Conservation (phyloP, 768 basidiomycete species). For the Amanita molliuscula region DNA sequence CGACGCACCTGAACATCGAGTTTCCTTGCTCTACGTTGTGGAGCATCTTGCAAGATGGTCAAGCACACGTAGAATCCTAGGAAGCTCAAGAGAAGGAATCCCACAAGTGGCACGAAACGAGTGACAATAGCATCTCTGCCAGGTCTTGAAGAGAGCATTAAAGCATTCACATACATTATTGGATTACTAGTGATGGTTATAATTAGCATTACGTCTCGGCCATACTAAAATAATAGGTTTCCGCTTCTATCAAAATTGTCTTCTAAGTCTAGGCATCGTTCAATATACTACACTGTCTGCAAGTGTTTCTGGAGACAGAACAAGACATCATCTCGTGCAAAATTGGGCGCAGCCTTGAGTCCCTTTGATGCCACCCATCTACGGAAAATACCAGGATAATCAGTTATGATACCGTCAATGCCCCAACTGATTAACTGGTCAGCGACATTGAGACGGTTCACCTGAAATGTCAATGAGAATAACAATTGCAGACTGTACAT, state of each 20-base stretch:
- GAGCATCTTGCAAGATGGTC: not conserved
- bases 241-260: not conserved
- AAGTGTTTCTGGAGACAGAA: constrained; percentile 49
- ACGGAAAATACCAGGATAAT: constrained; percentile 55
- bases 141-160: not conserved
- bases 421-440: constrained; percentile 51
- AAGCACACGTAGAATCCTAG: not conserved
- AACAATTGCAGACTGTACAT: not conserved
- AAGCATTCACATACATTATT: not conserved
- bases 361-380: constrained; percentile 46
- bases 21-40: not conserved
- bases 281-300: constrained; percentile 15
- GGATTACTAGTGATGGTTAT: too few relatives aligned
- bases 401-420: constrained; percentile 72
- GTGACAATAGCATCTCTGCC: not conserved
- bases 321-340: constrained; percentile 49
- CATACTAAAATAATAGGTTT: not conserved
- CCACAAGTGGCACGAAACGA: not conserved
- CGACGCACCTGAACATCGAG: constrained; percentile 1
- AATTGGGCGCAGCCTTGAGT: constrained; percentile 41
- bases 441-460: constrained; percentile 49
- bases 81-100: not conserved
- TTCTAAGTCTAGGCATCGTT: not conserved
- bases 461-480: constrained; percentile 23
- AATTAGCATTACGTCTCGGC: not conserved